phyloP scores from a whole-genome alignment of 306 rosid species.

The Trichosanthes cucumerina region DNA sequence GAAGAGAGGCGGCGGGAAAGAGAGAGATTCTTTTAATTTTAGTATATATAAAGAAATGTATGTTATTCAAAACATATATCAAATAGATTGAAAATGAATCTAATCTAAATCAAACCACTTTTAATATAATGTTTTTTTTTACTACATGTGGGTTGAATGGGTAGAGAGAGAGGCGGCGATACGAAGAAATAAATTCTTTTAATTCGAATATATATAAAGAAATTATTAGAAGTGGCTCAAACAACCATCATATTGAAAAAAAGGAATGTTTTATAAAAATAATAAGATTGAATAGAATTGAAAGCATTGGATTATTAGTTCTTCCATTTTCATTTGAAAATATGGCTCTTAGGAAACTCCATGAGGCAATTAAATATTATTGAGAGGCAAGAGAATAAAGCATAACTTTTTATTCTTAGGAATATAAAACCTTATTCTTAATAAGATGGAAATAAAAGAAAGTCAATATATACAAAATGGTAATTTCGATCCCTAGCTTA shows the following conservation, averaged over 20 bases:
- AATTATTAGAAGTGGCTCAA: too few species aligned
- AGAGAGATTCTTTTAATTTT: background rate
- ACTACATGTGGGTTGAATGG: background rate
- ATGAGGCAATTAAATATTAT: background rate
- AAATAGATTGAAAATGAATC: background rate
- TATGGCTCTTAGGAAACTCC: conserved; percentile 2
- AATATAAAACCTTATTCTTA: background rate
- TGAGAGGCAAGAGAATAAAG: background rate
- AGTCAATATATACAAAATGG: background rate
- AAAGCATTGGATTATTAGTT: background rate
- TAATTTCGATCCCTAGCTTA: background rate
- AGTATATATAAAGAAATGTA: too few species aligned
- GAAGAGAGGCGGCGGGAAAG: background rate
- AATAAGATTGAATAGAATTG: background rate
- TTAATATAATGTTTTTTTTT: background rate
- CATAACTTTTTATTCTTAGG: background rate
- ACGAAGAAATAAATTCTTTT: too few species aligned
- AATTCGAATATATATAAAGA: too few species aligned
- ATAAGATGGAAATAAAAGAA: background rate
- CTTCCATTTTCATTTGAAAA: background rate
- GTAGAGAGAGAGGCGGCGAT: background rate
- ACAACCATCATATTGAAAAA: background rate
- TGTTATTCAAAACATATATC: background rate
- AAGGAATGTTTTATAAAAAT: background rate
- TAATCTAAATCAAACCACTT: background rate